phyloP scores from a whole-genome alignment of 805 yeast species.

The Candida ovalis region DNA sequence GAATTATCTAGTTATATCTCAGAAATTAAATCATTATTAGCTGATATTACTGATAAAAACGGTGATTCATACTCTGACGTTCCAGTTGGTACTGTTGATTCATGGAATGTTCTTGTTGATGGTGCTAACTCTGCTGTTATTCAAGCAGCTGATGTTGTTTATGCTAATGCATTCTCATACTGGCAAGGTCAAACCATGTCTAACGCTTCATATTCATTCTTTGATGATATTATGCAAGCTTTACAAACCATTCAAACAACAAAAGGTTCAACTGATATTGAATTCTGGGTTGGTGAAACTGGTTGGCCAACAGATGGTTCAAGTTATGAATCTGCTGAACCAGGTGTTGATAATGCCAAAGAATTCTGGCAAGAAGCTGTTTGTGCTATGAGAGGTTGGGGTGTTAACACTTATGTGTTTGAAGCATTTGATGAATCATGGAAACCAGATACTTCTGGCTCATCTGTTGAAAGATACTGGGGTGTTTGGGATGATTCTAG shows the following conservation, averaged over 20 bases:
- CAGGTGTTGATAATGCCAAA: conserved; percentile 70
- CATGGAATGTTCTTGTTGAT: conserved; percentile 90
- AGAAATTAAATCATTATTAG: conserved; percentile 56
- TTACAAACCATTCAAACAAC: conserved; percentile 79
- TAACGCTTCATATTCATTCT: conserved; percentile 86
- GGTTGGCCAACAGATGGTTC: conserved; percentile 96
- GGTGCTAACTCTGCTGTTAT: conserved; percentile 69
- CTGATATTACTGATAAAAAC: conserved; percentile 66
- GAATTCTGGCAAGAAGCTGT: conserved; percentile 83
- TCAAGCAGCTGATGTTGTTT: conserved; percentile 76
- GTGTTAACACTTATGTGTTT: conserved; percentile 85
- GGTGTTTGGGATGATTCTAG: conserved; percentile 68
- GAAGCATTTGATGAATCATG: conserved; percentile 96
- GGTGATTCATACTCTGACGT: conserved; percentile 71
- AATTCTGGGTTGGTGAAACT: conserved; percentile 96
- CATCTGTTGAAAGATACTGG: conserved; percentile 91
- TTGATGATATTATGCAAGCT: conserved; percentile 98
- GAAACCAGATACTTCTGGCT: conserved; percentile 90
- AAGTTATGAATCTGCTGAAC: conserved; percentile 59
- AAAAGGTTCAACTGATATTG: conserved; percentile 82
- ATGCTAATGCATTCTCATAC: conserved; percentile 95
- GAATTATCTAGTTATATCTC: conserved; percentile 66
- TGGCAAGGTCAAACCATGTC: conserved; percentile 94
- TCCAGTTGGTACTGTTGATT: conserved; percentile 91
- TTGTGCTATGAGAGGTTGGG: conserved; percentile 95